phyloP scores from a whole-genome alignment of 2,329 filamentous ascomycete species.

The Bimuria novae-zelandiae region DNA sequence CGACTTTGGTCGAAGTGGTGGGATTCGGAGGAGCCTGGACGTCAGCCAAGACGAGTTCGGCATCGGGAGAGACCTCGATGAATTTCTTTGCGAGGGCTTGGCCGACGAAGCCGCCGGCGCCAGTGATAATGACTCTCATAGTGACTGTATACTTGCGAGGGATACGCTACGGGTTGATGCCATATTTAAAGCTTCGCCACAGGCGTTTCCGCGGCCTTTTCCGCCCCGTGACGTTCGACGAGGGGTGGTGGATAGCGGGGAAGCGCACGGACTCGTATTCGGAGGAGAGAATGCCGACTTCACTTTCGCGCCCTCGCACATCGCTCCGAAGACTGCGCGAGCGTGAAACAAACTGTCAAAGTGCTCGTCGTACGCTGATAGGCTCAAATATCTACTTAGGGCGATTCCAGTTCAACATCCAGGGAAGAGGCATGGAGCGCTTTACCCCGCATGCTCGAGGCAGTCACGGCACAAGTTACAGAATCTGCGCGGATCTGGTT shows the following conservation, averaged over 20 bases:
- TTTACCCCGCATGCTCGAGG: no score
- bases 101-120: slow-evolving; percentile 67
- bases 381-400: no score
- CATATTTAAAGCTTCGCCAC: neutral
- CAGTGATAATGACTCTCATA: slow-evolving; percentile 63
- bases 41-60: slow-evolving; percentile 61
- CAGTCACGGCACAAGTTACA: no score
- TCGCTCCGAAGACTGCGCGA: slow-evolving; percentile 36
- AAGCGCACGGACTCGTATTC: neutral
- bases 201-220: neutral
- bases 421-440: no score
- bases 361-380: neutral
- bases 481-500: no score
- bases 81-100: slow-evolving; percentile 63
- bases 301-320: neutral
- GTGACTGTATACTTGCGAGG: neutral
- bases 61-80: slow-evolving; percentile 51
- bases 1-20: slow-evolving; percentile 57
- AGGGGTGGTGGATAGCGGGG: slow-evolving; percentile 5
- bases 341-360: neutral
- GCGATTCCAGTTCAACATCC: no score
- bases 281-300: slow-evolving; percentile 2
- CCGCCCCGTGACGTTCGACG: neutral
- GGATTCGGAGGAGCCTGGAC: slow-evolving; percentile 55
- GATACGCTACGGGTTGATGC: neutral